Conservation (phyloP, 2,329 filamentous ascomycete genomes). For the Endocalyx cinctus region DNA sequence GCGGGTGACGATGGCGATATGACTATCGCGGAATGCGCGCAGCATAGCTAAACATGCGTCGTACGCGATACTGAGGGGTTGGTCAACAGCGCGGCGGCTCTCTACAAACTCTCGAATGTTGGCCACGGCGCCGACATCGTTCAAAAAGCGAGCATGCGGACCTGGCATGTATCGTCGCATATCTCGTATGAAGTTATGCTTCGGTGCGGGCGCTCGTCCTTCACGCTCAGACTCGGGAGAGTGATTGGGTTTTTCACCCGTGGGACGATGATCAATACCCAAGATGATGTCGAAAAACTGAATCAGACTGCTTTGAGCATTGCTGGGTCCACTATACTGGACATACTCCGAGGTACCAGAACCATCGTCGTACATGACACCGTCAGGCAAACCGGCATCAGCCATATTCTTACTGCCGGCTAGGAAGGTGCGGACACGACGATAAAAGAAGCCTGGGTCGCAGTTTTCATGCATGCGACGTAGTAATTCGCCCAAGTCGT, state of each 20-base stretch:
- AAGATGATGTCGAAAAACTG: conserved; percentile 96
- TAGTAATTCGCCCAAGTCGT: conserved; percentile 74
- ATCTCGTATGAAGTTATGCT: conserved; percentile 90
- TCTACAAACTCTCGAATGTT: conserved; percentile 86
- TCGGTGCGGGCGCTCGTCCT: conserved; percentile 37
- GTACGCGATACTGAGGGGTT: conserved; percentile 71
- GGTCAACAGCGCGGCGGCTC: conserved; percentile 49
- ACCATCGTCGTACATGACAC: conserved; percentile 83
- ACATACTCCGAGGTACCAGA: conserved; percentile 64
- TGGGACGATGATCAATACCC: conserved; percentile 84
- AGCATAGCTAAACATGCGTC: conserved; percentile 79
- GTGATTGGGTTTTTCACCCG: conserved; percentile 61
- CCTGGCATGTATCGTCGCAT: conserved; percentile 98
- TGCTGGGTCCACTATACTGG: conserved; percentile 90
- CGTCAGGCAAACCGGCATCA: conserved; percentile 83
- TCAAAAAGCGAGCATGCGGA: conserved; percentile 81
- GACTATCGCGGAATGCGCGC: conserved; percentile 75
- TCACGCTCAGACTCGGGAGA: conserved; percentile 43
- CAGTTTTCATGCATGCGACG: conserved; percentile 93
- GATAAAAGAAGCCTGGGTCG: conserved; percentile 90
- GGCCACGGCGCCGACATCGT: conserved; percentile 71
- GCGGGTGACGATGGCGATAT: conserved; percentile 91
- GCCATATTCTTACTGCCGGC: conserved; percentile 97
- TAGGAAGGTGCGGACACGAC: conserved; percentile 91
- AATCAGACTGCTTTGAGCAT: conserved; percentile 93